These are phyloP conservation scores for Picochlorum sp. DNA, from an alignment of 139 green algal species.

Conservation along the genomic window DNA sequence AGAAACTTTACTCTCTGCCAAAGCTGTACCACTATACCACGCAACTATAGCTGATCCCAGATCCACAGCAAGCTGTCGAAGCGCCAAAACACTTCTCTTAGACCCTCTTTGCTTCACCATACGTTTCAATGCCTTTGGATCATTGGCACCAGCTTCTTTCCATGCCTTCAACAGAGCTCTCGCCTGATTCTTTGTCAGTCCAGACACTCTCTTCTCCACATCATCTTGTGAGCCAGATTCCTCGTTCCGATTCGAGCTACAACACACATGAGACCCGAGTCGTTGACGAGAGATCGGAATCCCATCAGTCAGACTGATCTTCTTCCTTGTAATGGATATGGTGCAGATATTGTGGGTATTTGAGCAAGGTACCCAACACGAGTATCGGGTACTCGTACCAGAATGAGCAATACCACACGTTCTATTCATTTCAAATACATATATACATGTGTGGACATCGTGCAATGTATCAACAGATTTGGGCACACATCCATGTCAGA, in stretches of 20 bases:
- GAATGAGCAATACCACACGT: too few relatives aligned
- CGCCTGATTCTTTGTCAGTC: constrained; percentile 11
- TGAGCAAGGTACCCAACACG: too few relatives aligned
- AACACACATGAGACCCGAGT: too few relatives aligned
- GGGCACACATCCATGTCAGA: too few relatives aligned
- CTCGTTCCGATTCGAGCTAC: not conserved
- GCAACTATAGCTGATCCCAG: constrained; percentile 1
- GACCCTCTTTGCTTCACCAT: constrained; percentile 15
- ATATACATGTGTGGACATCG: too few relatives aligned
- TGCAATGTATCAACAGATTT: too few relatives aligned
- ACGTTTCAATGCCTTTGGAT: constrained; percentile 12
- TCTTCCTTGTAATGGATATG: too few relatives aligned
- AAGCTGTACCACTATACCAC: constrained; percentile 11
- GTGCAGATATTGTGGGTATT: too few relatives aligned
- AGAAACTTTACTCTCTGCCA: not conserved
- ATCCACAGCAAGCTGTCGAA: constrained; percentile 20
- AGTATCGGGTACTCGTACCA: too few relatives aligned
- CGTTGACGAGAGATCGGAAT: too few relatives aligned
- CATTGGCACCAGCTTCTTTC: constrained; percentile 13
- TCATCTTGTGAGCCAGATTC: not conserved
- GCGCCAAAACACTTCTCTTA: not conserved
- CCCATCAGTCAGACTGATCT: too few relatives aligned
- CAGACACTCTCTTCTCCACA: not conserved
- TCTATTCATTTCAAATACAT: too few relatives aligned
- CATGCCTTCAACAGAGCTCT: constrained; percentile 22